phyloP scores from a whole-genome alignment of 2,329 filamentous ascomycete species.

The Aplosporella prunicola region DNA sequence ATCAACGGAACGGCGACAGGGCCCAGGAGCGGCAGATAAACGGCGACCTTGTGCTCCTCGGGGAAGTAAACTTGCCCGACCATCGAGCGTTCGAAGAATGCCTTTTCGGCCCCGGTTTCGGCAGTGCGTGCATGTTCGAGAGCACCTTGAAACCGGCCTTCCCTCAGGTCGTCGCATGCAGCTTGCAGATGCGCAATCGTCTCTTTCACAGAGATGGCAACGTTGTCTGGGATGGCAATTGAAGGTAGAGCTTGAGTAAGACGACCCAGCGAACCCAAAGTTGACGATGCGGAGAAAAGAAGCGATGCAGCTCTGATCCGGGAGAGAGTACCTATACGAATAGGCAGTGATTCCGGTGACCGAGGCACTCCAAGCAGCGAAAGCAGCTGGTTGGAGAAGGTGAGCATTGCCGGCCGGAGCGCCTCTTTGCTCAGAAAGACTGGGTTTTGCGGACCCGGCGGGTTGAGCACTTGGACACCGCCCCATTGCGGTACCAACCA shows the following conservation, averaged over 20 bases:
- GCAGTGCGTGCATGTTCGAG: conserved; percentile 74
- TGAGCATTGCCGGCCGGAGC: conserved; percentile 72
- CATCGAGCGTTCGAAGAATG: conserved; percentile 99
- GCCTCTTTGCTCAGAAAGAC: conserved; percentile 52
- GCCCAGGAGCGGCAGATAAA: conserved; percentile 84
- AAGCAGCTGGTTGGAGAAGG: conserved; percentile 82
- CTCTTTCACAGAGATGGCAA: conserved; percentile 74
- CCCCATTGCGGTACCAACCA: conserved; percentile 98
- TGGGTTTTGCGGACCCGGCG: conserved; percentile 26
- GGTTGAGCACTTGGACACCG: conserved; percentile 60
- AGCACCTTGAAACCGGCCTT: conserved; percentile 54
- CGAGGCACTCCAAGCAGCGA: conserved; percentile 78
- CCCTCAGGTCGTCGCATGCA: conserved; percentile 61
- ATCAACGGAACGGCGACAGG: conserved; percentile 84
- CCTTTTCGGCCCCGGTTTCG: conserved; percentile 79
- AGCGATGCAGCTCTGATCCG: conserved; percentile 81
- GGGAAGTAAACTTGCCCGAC: conserved; percentile 97
- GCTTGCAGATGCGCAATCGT: conserved; percentile 68
- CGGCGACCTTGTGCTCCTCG: conserved; percentile 94
- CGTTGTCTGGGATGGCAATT: conserved; percentile 81
- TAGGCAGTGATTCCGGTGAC: conserved; percentile 65
- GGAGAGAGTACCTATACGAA: conserved; percentile 74
- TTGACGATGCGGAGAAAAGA: conserved; percentile 81
- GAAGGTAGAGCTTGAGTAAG: conserved; percentile 75
- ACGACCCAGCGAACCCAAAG: conserved; percentile 83